phyloP scores from a whole-genome alignment of 495 filamentous ascomycete genomes.

The Tuber brumale region DNA sequence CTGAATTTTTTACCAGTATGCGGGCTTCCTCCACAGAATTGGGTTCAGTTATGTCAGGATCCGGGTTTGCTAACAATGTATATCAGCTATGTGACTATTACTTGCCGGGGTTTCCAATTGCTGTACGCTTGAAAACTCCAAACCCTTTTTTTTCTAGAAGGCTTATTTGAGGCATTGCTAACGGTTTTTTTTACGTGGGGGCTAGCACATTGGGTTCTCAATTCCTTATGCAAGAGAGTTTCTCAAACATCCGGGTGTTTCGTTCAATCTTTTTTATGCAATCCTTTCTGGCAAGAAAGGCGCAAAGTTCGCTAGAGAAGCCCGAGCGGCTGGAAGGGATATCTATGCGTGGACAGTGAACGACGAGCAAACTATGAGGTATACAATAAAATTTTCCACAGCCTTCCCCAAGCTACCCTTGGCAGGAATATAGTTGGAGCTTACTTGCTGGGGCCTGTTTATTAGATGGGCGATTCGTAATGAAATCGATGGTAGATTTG shows the following conservation, averaged over 20 bases:
- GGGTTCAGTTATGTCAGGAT: neutral
- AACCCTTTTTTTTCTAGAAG: neutral
- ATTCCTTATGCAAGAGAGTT: conserved; percentile 63
- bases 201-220: conserved; percentile 62
- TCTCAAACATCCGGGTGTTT: conserved; percentile 54
- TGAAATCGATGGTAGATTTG: conserved; percentile 50
- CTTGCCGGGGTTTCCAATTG: conserved; percentile 61
- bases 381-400: conserved; percentile 38
- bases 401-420: neutral
- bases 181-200: neutral
- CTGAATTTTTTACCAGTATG: conserved; percentile 37
- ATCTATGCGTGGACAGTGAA: conserved; percentile 86
- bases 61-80: conserved; percentile 7
- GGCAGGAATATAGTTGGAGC: neutral
- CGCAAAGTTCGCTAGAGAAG: conserved; percentile 56
- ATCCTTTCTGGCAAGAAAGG: conserved; percentile 61
- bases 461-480: conserved; percentile 41
- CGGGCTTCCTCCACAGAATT: neutral
- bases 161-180: conserved; percentile 5
- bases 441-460: neutral
- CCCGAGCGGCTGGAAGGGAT: conserved; percentile 49
- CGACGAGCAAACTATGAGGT: conserved; percentile 63
- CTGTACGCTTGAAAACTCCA: conserved; percentile 32
- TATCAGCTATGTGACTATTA: conserved; percentile 44
- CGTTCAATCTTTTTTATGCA: conserved; percentile 67